Evolutionary conservation across 352 stramenopile species (phyloP).

Genomic region (Pythium scleroteichum): DNA sequence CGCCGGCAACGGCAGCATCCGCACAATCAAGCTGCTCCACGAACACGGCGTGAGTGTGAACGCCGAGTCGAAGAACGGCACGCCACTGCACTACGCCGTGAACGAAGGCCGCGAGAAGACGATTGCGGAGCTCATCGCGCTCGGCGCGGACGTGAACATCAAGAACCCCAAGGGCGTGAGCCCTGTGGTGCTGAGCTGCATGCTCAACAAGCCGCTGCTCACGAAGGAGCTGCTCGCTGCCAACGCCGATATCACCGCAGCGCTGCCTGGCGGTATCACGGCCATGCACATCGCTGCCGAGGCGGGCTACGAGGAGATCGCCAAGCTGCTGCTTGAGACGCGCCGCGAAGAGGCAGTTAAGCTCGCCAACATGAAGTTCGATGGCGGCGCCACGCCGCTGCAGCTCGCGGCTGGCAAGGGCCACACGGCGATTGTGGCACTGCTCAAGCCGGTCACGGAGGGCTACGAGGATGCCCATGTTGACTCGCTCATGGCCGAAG

Average conservation of each 20-base stretch:
- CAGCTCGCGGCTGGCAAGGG: conserved; percentile 77
- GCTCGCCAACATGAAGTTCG: conserved; percentile 58
- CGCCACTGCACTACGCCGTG: conserved; percentile 76
- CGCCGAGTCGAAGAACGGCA: conserved; percentile 68
- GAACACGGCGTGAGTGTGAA: conserved; percentile 60
- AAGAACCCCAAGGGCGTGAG: conserved; percentile 70
- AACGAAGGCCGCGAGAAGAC: conserved; percentile 83
- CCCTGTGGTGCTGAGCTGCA: conserved; percentile 69
- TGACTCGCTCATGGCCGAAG: conserved; percentile 55
- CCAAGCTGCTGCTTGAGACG: conserved; percentile 53
- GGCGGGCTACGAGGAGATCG: conserved; percentile 62
- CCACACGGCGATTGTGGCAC: conserved; percentile 58
- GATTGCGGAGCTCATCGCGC: conserved; percentile 55
- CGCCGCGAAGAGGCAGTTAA: conserved; percentile 46
- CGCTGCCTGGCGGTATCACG: conserved; percentile 66
- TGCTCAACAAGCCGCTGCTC: conserved; percentile 78
- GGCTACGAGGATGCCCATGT: conserved; percentile 59
- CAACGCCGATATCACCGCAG: conserved; percentile 47
- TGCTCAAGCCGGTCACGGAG: conserved; percentile 63
- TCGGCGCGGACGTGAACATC: conserved; percentile 65
- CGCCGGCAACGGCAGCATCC: conserved; percentile 47
- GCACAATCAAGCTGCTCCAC: conserved; percentile 29
- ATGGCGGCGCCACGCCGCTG: conserved; percentile 63
- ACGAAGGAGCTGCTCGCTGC: conserved; percentile 55
- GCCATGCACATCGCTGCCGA: conserved; percentile 77